Percentiles rank a stretch among this genome's conserved stretches.
Evolutionary conservation across 805 yeast genomes (phyloP).

Genomic region (Nakazawaea anatomiae): DNA sequence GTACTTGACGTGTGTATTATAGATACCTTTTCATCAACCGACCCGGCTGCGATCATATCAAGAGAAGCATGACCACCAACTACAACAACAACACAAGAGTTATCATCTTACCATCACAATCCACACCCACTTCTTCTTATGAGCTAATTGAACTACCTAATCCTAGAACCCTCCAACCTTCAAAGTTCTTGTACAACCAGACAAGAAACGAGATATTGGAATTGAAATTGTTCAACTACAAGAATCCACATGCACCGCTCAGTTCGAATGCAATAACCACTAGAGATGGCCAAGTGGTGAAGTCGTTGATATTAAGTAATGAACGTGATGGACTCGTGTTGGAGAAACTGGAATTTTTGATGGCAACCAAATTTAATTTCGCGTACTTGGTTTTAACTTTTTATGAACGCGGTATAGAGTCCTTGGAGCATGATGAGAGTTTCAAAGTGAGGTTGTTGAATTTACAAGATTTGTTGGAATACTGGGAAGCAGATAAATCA

Average conservation of each 20-base stretch:
- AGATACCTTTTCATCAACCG: too few relatives aligned
- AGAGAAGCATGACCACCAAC: not conserved
- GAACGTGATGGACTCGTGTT: slow-evolving; percentile 28
- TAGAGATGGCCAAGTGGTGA: slow-evolving; percentile 28
- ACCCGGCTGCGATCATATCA: not conserved
- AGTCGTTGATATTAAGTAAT: slow-evolving; percentile 29
- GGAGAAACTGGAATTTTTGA: slow-evolving; percentile 33
- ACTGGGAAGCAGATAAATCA: slow-evolving; percentile 18
- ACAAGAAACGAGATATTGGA: slow-evolving; percentile 28
- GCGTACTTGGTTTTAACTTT: slow-evolving; percentile 32
- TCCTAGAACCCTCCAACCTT: slow-evolving; percentile 12
- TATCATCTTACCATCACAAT: not conserved
- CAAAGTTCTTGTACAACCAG: slow-evolving; percentile 13
- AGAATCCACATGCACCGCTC: slow-evolving; percentile 27
- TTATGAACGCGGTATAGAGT: slow-evolving; percentile 22
- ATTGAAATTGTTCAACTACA: slow-evolving; percentile 30
- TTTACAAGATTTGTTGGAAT: slow-evolving; percentile 39
- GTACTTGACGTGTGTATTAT: too few relatives aligned
- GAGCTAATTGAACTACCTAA: slow-evolving; percentile 13
- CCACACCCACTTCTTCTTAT: not conserved
- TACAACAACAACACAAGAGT: not conserved
- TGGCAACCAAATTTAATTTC: slow-evolving; percentile 34
- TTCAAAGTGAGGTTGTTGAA: slow-evolving; percentile 26
- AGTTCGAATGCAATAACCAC: slow-evolving; percentile 21
- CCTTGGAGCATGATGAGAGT: slow-evolving; percentile 14